phyloP scores from a whole-genome alignment of 1,284 basidiomycete genomes.

The Xerocomus nothofagi region DNA sequence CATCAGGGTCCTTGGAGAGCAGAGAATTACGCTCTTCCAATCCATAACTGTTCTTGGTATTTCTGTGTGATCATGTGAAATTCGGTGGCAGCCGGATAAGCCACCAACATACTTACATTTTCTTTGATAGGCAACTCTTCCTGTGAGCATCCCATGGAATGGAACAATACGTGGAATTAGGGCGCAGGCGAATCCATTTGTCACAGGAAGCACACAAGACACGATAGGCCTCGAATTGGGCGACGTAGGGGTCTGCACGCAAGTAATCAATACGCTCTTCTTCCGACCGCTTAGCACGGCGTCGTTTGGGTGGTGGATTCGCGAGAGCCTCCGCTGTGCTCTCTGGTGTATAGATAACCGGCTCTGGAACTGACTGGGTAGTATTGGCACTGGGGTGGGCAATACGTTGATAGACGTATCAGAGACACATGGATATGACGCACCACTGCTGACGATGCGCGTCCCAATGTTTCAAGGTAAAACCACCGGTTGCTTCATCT shows the following conservation, averaged over 20 bases:
- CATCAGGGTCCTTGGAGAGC: constrained; percentile 61
- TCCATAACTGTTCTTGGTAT: constrained; percentile 50
- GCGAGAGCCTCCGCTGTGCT: constrained; percentile 40
- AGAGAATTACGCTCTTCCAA: constrained; percentile 57
- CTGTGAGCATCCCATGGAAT: constrained; percentile 83
- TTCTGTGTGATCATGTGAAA: constrained; percentile 34
- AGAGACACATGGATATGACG: constrained; percentile 22
- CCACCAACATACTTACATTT: constrained; percentile 47
- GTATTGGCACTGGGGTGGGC: constrained; percentile 30
- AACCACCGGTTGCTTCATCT: constrained; percentile 57
- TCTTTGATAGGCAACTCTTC: constrained; percentile 72
- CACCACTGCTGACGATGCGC: constrained; percentile 62
- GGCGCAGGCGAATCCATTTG: constrained; percentile 78
- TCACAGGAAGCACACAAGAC: constrained; percentile 75
- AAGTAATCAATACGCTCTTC: constrained; percentile 77
- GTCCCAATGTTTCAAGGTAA: constrained; percentile 70
- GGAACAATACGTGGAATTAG: constrained; percentile 81
- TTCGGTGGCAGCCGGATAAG: constrained; percentile 9
- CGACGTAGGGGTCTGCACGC: constrained; percentile 71
- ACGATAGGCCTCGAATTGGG: constrained; percentile 73
- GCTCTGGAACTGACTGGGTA: constrained; percentile 35
- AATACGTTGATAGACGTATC: constrained; percentile 1
- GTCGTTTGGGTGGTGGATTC: constrained; percentile 55
- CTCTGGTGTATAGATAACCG: constrained; percentile 44
- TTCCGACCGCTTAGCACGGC: constrained; percentile 74